Percentiles rank a stretch among this genome's conserved stretches.
Evolutionary conservation across 2,329 filamentous ascomycete species (phyloP).

Genomic region (Lecanicillium sp.): DNA sequence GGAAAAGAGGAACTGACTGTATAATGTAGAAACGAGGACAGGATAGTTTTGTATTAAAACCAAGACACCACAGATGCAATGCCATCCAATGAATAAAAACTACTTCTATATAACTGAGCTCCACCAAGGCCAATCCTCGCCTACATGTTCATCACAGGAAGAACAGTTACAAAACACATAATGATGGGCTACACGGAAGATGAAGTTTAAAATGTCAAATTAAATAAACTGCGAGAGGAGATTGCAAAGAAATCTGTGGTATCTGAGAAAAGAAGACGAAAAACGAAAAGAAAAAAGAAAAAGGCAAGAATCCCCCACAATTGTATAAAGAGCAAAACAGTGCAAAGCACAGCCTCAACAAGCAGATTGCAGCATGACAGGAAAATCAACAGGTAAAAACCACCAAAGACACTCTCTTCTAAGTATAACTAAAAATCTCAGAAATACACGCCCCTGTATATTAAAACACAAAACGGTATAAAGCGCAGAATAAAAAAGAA

Average conservation of each 20-base stretch:
- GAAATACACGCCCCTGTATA: constrained; percentile 21
- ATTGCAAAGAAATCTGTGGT: constrained; percentile 19
- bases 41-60: too few species aligned
- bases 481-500: background rate
- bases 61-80: too few species aligned
- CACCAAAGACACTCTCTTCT: constrained; percentile 5
- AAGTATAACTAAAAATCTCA: constrained; percentile 5
- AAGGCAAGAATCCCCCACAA: background rate
- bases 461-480: constrained; percentile 12
- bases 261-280: constrained; percentile 15
- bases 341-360: background rate
- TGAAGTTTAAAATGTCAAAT: constrained; percentile 16
- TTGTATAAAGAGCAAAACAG: background rate
- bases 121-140: too few species aligned
- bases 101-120: too few species aligned
- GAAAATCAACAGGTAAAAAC: constrained; percentile 4
- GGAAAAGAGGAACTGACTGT: too few species aligned
- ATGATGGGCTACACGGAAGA: too few species aligned
- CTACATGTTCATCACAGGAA: too few species aligned
- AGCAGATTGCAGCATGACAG: constrained; percentile 5
- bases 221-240: constrained; percentile 18
- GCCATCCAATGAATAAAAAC: too few species aligned
- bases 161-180: too few species aligned
- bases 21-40: too few species aligned
- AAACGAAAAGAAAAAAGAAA: constrained; percentile 12